Evolutionary conservation across 306 rosid genomes (phyloP).

Genomic region (Prinsepia uniflora): DNA sequence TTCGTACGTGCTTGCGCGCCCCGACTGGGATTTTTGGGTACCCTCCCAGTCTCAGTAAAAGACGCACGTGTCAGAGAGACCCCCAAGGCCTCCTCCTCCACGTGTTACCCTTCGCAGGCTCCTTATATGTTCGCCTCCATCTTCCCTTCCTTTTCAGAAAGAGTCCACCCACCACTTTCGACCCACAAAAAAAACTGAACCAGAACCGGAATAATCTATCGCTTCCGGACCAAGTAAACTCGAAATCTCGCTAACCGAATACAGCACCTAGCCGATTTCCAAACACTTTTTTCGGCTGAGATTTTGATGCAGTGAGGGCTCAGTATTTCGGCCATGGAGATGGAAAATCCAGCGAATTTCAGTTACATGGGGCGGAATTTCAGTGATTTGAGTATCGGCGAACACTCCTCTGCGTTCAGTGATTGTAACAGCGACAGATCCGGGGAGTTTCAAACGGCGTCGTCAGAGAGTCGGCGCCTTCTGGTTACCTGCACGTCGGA

Average conservation of each 20-base stretch:
- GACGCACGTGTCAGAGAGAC: conserved; percentile 56
- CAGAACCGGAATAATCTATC: conserved; percentile 3
- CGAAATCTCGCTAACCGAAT: not conserved
- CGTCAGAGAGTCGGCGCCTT: conserved; percentile 60
- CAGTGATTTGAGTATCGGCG: conserved; percentile 50
- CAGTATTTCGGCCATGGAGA: conserved; percentile 42
- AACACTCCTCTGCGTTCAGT: conserved; percentile 73
- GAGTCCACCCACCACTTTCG: not conserved
- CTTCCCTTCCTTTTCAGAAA: not conserved
- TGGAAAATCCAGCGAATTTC: conserved; percentile 35
- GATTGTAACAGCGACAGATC: conserved; percentile 96
- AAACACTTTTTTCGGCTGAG: not conserved
- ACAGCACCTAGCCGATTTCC: not conserved
- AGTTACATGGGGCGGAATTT: conserved; percentile 51
- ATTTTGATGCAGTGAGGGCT: conserved; percentile 16
- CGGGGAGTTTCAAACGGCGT: conserved; percentile 68
- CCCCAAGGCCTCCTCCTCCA: conserved; percentile 21
- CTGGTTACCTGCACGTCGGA: conserved; percentile 65
- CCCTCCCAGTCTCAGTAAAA: conserved; percentile 15
- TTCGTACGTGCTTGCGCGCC: conserved; percentile 45
- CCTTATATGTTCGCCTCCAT: conserved; percentile 6
- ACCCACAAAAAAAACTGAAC: not conserved
- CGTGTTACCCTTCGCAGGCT: conserved; percentile 24
- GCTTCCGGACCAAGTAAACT: not conserved
- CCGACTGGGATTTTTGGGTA: conserved; percentile 17